Percentiles rank a stretch among this genome's conserved stretches.
phyloP scores from a whole-genome alignment of 2,329 filamentous ascomycete species.

The Cercospora sojina region DNA sequence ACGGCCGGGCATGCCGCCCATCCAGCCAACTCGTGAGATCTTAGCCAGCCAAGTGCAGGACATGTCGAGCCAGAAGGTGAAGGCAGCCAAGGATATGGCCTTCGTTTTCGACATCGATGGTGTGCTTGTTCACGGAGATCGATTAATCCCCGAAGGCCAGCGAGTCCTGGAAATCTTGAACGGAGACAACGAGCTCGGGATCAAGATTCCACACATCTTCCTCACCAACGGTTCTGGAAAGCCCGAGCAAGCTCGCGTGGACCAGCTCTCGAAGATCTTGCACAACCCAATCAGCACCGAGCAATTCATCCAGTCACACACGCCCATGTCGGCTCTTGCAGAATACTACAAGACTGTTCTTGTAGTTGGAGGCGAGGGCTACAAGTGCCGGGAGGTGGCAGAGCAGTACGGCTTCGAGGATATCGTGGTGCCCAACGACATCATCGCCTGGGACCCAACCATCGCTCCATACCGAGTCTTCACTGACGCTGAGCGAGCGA shows the following conservation, averaged over 20 bases:
- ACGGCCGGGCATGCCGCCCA: slow-evolving; percentile 58
- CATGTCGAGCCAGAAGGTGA: slow-evolving; percentile 64
- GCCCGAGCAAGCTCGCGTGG: slow-evolving; percentile 63
- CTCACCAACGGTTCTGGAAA: slow-evolving; percentile 74
- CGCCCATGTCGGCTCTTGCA: slow-evolving; percentile 71
- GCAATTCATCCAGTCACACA: slow-evolving; percentile 76
- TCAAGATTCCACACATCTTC: slow-evolving; percentile 75
- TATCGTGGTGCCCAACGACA: slow-evolving; percentile 71
- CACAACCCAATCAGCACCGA: slow-evolving; percentile 64
- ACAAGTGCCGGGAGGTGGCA: slow-evolving; percentile 70
- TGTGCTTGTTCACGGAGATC: slow-evolving; percentile 71
- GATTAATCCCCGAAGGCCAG: slow-evolving; percentile 66
- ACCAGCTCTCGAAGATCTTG: slow-evolving; percentile 67
- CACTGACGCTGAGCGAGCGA: slow-evolving; percentile 64
- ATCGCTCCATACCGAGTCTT: slow-evolving; percentile 69
- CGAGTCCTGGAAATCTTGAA: slow-evolving; percentile 69
- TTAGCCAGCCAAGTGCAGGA: slow-evolving; percentile 70
- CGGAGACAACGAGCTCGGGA: slow-evolving; percentile 73
- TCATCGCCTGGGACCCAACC: slow-evolving; percentile 66
- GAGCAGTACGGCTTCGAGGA: slow-evolving; percentile 73
- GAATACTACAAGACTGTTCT: slow-evolving; percentile 77
- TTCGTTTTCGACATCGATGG: slow-evolving; percentile 79
- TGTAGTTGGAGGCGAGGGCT: slow-evolving; percentile 72
- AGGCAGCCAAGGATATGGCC: slow-evolving; percentile 73
- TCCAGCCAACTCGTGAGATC: slow-evolving; percentile 65